Evolutionary conservation across 495 filamentous ascomycete genomes (phyloP).

Genomic region (Pseudomonodictys pantanalensis): DNA sequence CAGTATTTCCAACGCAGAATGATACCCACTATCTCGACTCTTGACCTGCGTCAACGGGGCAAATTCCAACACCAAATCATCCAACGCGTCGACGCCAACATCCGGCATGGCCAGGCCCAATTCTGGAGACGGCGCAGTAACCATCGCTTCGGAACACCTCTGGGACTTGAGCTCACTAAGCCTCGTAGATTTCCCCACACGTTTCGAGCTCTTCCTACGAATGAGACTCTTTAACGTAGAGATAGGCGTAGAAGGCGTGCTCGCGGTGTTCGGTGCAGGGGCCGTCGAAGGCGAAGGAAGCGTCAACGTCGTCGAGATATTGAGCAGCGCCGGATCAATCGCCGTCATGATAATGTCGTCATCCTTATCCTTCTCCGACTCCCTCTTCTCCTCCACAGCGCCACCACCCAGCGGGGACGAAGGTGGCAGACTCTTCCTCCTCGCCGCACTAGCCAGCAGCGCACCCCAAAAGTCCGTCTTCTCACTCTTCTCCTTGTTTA

Average conservation of each 20-base stretch:
- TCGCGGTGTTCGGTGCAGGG: not conserved
- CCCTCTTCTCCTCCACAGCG: not conserved
- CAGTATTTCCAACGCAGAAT: not conserved
- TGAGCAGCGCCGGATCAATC: not conserved
- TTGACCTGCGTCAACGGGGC: conserved; percentile 15
- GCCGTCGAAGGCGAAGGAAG: not conserved
- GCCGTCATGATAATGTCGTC: not conserved
- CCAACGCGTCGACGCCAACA: not conserved
- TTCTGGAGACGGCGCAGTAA: not conserved
- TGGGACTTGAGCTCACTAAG: not conserved
- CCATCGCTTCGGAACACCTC: not conserved
- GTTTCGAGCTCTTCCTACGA: not conserved
- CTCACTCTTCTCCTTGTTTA: conserved; percentile 9
- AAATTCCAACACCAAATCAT: not conserved
- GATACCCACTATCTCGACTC: conserved; percentile 27
- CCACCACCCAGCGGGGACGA: conserved; percentile 8
- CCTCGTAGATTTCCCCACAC: not conserved
- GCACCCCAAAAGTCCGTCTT: conserved; percentile 32
- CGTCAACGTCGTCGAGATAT: not conserved
- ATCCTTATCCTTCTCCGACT: not conserved
- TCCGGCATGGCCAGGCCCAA: not conserved
- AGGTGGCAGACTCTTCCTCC: conserved; percentile 18
- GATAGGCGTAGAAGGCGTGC: not conserved
- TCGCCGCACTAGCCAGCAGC: conserved; percentile 25
- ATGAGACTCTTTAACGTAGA: not conserved